phyloP scores from a whole-genome alignment of 2,329 filamentous ascomycete species.

The Truncatella angustata region DNA sequence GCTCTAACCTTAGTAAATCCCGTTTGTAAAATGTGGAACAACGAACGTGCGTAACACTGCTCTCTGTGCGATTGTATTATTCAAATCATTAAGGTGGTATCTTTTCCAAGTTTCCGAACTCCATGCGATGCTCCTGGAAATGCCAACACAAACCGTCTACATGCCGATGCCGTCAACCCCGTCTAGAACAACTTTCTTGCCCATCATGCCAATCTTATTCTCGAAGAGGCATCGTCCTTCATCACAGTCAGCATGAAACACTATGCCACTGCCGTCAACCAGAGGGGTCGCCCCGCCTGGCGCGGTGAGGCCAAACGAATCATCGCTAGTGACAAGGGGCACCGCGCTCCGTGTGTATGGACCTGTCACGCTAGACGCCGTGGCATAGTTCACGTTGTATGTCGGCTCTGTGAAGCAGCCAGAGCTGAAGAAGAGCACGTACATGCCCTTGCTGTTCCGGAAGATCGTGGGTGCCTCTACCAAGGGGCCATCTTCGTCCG shows the following conservation, averaged over 20 bases:
- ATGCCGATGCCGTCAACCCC: slow-evolving; percentile 11
- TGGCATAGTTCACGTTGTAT: slow-evolving; percentile 63
- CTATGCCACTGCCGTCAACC: slow-evolving; percentile 26
- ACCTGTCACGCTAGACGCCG: slow-evolving; percentile 35
- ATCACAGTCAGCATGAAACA: slow-evolving; percentile 37
- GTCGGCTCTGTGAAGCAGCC: slow-evolving; percentile 53
- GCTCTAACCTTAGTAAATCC: too few species aligned
- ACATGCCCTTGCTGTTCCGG: slow-evolving; percentile 42
- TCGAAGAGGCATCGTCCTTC: slow-evolving; percentile 35
- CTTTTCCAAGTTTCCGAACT: too few species aligned
- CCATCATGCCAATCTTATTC: slow-evolving; percentile 21
- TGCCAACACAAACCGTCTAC: not conserved
- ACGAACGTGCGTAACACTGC: too few species aligned
- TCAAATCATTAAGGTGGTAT: too few species aligned
- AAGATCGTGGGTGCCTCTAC: slow-evolving; percentile 61
- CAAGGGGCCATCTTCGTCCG: slow-evolving; percentile 47
- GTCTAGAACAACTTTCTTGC: slow-evolving; percentile 19
- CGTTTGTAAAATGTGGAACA: too few species aligned
- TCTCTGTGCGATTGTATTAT: too few species aligned
- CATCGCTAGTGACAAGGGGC: slow-evolving; percentile 34
- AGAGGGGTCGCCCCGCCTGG: slow-evolving; percentile 40
- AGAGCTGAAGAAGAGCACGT: slow-evolving; percentile 62
- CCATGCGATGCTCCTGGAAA: slow-evolving; percentile 1
- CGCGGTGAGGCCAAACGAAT: slow-evolving; percentile 33
- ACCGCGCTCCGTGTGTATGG: slow-evolving; percentile 32